These are phyloP conservation scores for Heterobasidion parviporum DNA, from an alignment of 1,284 basidiomycete genomes.

Conservation along the genomic window DNA sequence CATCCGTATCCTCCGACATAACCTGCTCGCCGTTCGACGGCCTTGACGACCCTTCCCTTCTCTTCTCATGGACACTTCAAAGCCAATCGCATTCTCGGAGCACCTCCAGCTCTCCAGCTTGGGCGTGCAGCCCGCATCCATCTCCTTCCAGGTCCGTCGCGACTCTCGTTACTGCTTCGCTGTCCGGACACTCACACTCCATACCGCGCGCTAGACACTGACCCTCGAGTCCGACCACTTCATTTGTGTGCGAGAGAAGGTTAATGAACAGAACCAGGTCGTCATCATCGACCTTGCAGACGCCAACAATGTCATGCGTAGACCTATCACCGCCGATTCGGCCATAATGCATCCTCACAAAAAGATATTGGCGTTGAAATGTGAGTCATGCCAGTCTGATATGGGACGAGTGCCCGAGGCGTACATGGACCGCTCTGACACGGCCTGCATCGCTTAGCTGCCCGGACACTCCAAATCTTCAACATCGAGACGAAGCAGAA, in stretches of 20 bases:
- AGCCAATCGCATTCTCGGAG: conserved; percentile 79
- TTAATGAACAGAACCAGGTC: conserved; percentile 90
- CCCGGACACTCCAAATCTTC: conserved; percentile 94
- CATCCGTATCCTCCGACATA: background rate
- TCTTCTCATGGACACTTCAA: conserved; percentile 37
- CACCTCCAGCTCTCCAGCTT: conserved; percentile 92
- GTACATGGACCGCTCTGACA: background rate
- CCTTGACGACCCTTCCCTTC: conserved; percentile 2
- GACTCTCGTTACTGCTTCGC: conserved; percentile 18
- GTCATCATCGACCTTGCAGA: conserved; percentile 95
- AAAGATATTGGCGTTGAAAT: conserved; percentile 96
- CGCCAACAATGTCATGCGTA: conserved; percentile 91
- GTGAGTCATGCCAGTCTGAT: conserved; percentile 31
- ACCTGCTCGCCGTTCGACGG: background rate
- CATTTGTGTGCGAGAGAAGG: conserved; percentile 88
- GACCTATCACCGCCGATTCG: conserved; percentile 95
- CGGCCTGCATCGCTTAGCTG: conserved; percentile 43
- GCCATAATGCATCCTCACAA: conserved; percentile 98
- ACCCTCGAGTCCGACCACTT: conserved; percentile 97
- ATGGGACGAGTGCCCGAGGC: too few species aligned
- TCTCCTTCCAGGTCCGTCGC: conserved; percentile 84
- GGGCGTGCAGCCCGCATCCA: conserved; percentile 93
- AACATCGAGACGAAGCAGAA: conserved; percentile 97
- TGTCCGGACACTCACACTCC: conserved; percentile 2
- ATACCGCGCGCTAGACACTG: conserved; percentile 46